phyloP scores from a whole-genome alignment of 257 asterid species.

The Penstemon barbatus region DNA sequence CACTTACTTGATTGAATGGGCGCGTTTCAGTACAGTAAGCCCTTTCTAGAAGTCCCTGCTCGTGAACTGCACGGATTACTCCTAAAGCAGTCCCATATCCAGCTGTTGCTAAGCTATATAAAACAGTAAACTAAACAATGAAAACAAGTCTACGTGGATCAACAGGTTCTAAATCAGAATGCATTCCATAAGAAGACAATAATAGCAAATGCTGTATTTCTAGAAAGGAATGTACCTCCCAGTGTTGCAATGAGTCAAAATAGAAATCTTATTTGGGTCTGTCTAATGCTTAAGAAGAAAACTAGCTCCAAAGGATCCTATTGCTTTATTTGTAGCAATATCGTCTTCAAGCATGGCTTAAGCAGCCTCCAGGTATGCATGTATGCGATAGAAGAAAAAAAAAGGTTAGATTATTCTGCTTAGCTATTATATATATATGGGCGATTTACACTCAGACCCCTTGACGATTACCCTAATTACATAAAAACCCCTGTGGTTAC shows the following conservation, averaged over 20 bases:
- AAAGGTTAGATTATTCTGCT: neutral
- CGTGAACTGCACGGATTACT: constrained; percentile 86
- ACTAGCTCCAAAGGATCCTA: constrained; percentile 78
- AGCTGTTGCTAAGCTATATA: constrained; percentile 85
- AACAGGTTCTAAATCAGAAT: constrained; percentile 28
- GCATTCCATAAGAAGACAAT: constrained; percentile 6
- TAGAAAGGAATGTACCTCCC: constrained; percentile 68
- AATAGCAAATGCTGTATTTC: constrained; percentile 10
- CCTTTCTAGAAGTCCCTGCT: constrained; percentile 66
- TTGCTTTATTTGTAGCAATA: constrained; percentile 86
- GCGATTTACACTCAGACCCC: too few species aligned
- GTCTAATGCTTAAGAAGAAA: constrained; percentile 49
- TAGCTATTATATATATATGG: neutral
- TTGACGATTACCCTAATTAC: too few species aligned
- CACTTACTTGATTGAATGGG: constrained; percentile 88
- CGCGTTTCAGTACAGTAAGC: constrained; percentile 98
- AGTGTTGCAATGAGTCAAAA: constrained; percentile 96
- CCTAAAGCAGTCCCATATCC: constrained; percentile 99
- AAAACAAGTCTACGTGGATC: constrained; percentile 25
- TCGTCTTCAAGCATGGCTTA: constrained; percentile 88
- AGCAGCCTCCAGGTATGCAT: constrained; percentile 85
- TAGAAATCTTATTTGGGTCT: constrained; percentile 46
- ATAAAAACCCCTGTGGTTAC: too few species aligned
- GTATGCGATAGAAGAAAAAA: constrained; percentile 5
- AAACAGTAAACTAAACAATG: constrained; percentile 25